A percentile compares a stretch with the other conserved stretches of the same genome.
Conservation (phyloP, 805 yeast genomes). For the Suhomyces sp. region DNA sequence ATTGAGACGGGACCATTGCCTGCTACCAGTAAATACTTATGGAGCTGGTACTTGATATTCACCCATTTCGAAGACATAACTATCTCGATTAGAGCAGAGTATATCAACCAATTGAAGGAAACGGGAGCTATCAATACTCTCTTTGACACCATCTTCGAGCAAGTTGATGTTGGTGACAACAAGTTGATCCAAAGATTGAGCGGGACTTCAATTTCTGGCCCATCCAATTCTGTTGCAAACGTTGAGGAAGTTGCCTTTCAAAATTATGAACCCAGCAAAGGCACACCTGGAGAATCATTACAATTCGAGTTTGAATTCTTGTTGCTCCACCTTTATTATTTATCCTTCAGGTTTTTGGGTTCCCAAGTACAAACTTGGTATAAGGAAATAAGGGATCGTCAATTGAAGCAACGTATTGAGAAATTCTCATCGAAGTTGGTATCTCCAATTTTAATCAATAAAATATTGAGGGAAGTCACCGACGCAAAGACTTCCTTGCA, state of each 20-base stretch:
- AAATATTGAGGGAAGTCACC: conserved; percentile 55
- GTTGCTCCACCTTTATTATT: conserved; percentile 51
- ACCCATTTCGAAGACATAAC: conserved; percentile 64
- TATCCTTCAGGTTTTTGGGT: conserved; percentile 51
- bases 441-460: conserved; percentile 61
- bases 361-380: conserved; percentile 68
- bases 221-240: conserved; percentile 4
- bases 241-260: conserved; percentile 19
- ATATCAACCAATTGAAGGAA: conserved; percentile 54
- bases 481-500: conserved; percentile 35
- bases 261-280: conserved; percentile 19
- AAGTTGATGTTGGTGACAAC: conserved; percentile 42
- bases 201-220: background rate
- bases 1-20: conserved; percentile 15
- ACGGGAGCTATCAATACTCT: conserved; percentile 47
- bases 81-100: conserved; percentile 58
- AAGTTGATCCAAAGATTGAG: conserved; percentile 20
- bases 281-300: conserved; percentile 20
- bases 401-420: conserved; percentile 59
- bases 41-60: conserved; percentile 69
- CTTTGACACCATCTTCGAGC: conserved; percentile 53
- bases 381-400: conserved; percentile 64
- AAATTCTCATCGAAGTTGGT: conserved; percentile 58
- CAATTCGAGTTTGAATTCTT: conserved; percentile 39
- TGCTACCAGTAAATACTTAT: conserved; percentile 45